Base-by-base conservation (phyloP, 1,284 basidiomycete species). In the Coniophora puteana region DNA sequence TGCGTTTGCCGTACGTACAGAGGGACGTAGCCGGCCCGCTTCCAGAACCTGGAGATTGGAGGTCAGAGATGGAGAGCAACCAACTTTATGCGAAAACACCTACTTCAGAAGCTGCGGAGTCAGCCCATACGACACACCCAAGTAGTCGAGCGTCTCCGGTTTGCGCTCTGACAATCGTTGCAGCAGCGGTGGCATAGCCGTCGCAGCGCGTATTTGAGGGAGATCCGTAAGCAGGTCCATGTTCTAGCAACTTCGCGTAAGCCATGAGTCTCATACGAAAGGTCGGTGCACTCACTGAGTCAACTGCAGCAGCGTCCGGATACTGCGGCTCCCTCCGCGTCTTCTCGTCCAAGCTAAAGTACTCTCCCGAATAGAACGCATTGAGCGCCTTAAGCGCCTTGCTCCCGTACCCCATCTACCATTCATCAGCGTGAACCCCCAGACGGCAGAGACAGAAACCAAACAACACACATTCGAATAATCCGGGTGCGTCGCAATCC, bases 401-500 rank as follows among this genome's bases (percentile, higher is more conserved):
- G n/a, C 87, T 82, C 11, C 96, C 96, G 58, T 99, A 99, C 4
- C 96, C 96, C 94, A 98, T 98, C 85, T 93, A 30, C 13, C 16
- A 43, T 8, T 10, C 3, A 46, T 31, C 17, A 39, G 16, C 46
- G 41, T 44, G 36, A 13, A 39, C 43, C 8, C 46, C 38, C 11
- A 46, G 23, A 26, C 31, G 26, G 21, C 21, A 37, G 23, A 36
- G 21, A 25, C 36, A 20, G 5, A 11, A 12, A 31, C 36, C 26
- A 31, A 32, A 14, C 22, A 12, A 71, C 85, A 56, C 50, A 90
- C 89, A 52, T 78, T 83, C 22, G 87, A 82, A 57, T 96, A 96
- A 61, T 98, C 94, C 0, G 95, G 95, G 66, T 97, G 93, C n/a
- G 90, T 93, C 22, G 96, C 96, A 44, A 99, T 89, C 42, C 96